Conservation (phyloP, 75 land plant genomes). For the Sequoia sempervirens region DNA sequence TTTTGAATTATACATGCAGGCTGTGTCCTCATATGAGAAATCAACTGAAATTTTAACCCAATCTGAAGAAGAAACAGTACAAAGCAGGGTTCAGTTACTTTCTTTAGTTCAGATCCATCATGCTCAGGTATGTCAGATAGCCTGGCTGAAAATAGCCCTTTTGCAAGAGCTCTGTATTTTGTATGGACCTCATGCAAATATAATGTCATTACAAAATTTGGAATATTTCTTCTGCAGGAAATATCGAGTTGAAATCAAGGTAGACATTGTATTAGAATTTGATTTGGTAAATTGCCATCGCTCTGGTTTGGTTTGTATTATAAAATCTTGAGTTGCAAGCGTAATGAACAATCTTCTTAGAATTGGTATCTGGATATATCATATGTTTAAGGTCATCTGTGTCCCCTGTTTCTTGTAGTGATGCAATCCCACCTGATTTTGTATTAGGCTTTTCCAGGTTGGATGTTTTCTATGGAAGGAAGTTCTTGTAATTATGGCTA, state of each 20-base stretch:
- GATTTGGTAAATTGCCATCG: neutral
- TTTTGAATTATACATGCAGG: slow-evolving; percentile 30
- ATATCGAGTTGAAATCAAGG: neutral
- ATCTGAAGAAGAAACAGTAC: slow-evolving; percentile 55
- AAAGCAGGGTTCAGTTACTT: slow-evolving; percentile 60
- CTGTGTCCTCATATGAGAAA: slow-evolving; percentile 69
- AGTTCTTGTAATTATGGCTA: neutral
- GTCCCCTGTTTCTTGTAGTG: neutral
- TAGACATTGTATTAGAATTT: neutral
- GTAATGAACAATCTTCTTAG: neutral
- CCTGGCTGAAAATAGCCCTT: neutral
- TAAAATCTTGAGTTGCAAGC: neutral
- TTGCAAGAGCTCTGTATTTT: neutral
- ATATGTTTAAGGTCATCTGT: neutral
- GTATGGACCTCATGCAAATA: neutral
- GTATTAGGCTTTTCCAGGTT: neutral
- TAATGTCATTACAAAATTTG: neutral
- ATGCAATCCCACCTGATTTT: neutral
- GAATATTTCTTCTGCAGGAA: slow-evolving; percentile 1
- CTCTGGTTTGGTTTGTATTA: neutral
- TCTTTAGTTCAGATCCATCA: slow-evolving; percentile 70
- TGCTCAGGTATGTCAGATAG: slow-evolving; percentile 55
- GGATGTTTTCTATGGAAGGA: neutral
- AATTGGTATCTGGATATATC: neutral
- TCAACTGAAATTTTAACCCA: slow-evolving; percentile 61